Percentiles rank a stretch among this genome's conserved stretches.
Evolutionary conservation across 257 asterid genomes (phyloP).

Genomic region (Scutellaria galericulata): DNA sequence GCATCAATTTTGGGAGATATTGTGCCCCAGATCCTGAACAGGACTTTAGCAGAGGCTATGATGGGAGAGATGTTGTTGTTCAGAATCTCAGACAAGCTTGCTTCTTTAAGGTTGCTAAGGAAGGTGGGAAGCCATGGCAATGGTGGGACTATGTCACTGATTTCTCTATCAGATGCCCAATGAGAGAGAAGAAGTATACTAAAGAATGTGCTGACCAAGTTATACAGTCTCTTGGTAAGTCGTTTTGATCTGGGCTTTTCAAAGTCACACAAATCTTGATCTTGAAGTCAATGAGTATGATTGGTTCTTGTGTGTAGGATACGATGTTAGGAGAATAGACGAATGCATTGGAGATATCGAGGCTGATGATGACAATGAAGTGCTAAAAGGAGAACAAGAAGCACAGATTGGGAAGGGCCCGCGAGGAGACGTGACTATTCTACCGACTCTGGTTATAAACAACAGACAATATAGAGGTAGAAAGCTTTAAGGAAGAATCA

Average conservation of each 20-base stretch:
- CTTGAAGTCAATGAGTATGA: constrained; percentile 15
- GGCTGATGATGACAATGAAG: constrained; percentile 77
- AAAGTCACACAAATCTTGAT: background rate
- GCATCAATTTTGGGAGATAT: constrained; percentile 72
- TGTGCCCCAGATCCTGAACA: constrained; percentile 85
- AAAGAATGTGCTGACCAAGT: constrained; percentile 72
- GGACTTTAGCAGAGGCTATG: constrained; percentile 67
- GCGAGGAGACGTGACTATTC: constrained; percentile 68
- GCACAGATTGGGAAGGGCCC: constrained; percentile 68
- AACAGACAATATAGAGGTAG: constrained; percentile 68
- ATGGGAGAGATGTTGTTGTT: constrained; percentile 73
- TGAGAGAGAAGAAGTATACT: constrained; percentile 64
- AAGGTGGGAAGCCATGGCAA: constrained; percentile 70
- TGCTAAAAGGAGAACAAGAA: constrained; percentile 64
- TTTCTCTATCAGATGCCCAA: constrained; percentile 71
- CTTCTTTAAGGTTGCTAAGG: constrained; percentile 67
- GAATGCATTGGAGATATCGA: constrained; percentile 82
- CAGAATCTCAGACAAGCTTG: constrained; percentile 75
- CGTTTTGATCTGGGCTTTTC: too few relatives aligned
- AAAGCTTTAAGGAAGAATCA: background rate
- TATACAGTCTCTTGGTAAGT: constrained; percentile 70
- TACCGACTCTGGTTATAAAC: constrained; percentile 67
- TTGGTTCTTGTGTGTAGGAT: constrained; percentile 47
- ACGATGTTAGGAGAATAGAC: constrained; percentile 70
- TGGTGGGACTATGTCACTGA: constrained; percentile 89